These are phyloP conservation scores for Pythium angustatum DNA, from an alignment of 352 stramenopile species.

Conservation along the genomic window DNA sequence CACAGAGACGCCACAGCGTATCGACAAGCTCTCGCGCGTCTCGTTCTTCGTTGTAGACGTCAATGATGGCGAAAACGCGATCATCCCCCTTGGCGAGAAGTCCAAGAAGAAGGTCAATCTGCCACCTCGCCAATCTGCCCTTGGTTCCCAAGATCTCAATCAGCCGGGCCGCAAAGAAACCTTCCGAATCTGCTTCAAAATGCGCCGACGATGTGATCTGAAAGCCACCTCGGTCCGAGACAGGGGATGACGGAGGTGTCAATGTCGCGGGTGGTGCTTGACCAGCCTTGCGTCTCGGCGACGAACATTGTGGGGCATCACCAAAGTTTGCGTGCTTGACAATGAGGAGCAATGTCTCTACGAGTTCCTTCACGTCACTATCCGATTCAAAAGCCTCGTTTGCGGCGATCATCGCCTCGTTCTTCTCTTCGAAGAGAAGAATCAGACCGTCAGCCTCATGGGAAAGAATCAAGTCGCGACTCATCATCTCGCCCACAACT, in stretches of 20 bases:
- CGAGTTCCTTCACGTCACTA: conserved; percentile 69
- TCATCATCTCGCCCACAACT: conserved; percentile 73
- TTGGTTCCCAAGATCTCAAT: conserved; percentile 39
- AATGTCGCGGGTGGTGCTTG: background rate
- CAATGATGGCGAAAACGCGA: conserved; percentile 52
- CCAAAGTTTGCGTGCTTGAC: conserved; percentile 81
- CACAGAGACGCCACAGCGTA: conserved; percentile 56
- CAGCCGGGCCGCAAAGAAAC: conserved; percentile 32
- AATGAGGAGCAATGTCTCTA: conserved; percentile 78
- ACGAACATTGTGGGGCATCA: conserved; percentile 27
- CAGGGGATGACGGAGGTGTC: conserved; percentile 16
- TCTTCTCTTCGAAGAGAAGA: conserved; percentile 60
- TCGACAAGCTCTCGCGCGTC: conserved; percentile 53
- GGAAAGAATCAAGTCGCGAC: conserved; percentile 41
- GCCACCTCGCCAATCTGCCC: conserved; percentile 49
- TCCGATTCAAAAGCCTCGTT: conserved; percentile 77
- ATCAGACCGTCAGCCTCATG: conserved; percentile 68
- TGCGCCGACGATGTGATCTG: conserved; percentile 7
- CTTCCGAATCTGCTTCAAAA: conserved; percentile 26
- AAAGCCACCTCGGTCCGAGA: conserved; percentile 1
- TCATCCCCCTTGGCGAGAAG: conserved; percentile 45
- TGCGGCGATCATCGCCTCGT: conserved; percentile 70
- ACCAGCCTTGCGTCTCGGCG: conserved; percentile 15
- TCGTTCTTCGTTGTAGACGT: conserved; percentile 55
- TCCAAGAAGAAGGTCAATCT: conserved; percentile 59